Evolutionary conservation across 345 rosid species (phyloP), one percentile per base, ranked within the genome.

Genomic region (Carallia pectinifolia): DNA sequence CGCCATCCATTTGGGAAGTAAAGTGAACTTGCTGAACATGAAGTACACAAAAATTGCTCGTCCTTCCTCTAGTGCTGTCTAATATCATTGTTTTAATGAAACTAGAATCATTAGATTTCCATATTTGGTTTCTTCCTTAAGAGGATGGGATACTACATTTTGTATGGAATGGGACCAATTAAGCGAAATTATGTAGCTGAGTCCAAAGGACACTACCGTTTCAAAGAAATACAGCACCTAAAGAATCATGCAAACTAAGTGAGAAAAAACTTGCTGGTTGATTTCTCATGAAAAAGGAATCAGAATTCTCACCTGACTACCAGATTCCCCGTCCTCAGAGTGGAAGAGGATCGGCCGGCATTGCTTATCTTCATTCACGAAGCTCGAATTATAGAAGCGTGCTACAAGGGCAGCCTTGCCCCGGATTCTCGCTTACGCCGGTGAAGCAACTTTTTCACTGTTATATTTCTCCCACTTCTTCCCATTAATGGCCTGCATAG

Each of bases 381-480:
- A 65, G 62, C 75, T 71, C 29, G 75, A 71, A 56, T 71, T 71
- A 62, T 71, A 64, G 40, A 64, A 71, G 54, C 64, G 75, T n/a
- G 54, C 59, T n/a, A 58, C 75, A 39, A 71, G 69, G 31, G 69
- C 69, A 31, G 55, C 31, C 69, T 71, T 71, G 48, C 75, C 75
- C 60, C 64, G 75, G 62, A 71, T 64, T 55, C 75, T 34, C 16
- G 75, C 75, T 64, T 71, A 71, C 6, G 75, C 75, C 64, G 64
- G 61, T 9, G 75, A 71, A n/a, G 69, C 75, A 33, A 71, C 75
- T 47, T 71, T 71, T 56, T 71, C 75, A 37, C 75, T 71, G 34
- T 71, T 71, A 23, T 64, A 71, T 44, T 71, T 71, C 69, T 71
- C 75, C 75, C 75, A 71, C 64, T 65, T 71, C 56, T 71, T 71